Evolutionary conservation across 441 rosid genomes (phyloP), one percentile per base, ranked within the genome.

Genomic region (Arabidopsis lyrata): DNA sequence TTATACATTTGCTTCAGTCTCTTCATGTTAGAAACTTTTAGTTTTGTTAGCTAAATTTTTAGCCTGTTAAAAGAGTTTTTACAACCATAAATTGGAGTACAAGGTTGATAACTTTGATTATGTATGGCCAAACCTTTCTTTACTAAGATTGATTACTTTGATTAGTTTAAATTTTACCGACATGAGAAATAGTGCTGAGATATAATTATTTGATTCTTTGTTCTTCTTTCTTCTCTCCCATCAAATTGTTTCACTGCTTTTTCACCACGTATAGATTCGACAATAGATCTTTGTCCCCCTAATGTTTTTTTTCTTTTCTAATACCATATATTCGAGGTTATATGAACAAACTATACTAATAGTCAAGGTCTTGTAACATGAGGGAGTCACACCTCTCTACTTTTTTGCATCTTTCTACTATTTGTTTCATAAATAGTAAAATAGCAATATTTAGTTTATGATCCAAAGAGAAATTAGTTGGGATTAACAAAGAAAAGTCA

Each of bases 401-500:
- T 36, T 60, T 60, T 48, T 27, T 32, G 50, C 39, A 50, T 41
- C 11, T 42, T 12, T 72, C 68, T 61, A 15, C 39, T 24, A 36
- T n/a, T 2, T 62, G 32, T 16, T 42, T 29, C 49, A 22, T 35
- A 64, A 14, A 14, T 8, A 29, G 35, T 10, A 6, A 31, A 35
- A 18, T 41, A 66, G 16, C 8, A 8, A 38, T 20, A 38, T 11
- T 20, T 74, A 42, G 16, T 13, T 39, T 32, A 22, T 15, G 63
- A 72, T 38, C 31, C 56, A 58, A 47, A 27, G 24, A 48, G 50
- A 73, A 36, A n/a, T 29, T 29, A 29, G 2, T 29, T 65, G 44
- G 31, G 64, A 45, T 61, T 62, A 63, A 47, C 20, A 6, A 39
- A 49, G 55, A 59, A 63, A 74, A 67, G 73, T 74, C 63, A 67